These are phyloP conservation scores for Mayamaea pseudoterrestris DNA, from an alignment of 108 stramenopile species.

Conservation along the genomic window DNA sequence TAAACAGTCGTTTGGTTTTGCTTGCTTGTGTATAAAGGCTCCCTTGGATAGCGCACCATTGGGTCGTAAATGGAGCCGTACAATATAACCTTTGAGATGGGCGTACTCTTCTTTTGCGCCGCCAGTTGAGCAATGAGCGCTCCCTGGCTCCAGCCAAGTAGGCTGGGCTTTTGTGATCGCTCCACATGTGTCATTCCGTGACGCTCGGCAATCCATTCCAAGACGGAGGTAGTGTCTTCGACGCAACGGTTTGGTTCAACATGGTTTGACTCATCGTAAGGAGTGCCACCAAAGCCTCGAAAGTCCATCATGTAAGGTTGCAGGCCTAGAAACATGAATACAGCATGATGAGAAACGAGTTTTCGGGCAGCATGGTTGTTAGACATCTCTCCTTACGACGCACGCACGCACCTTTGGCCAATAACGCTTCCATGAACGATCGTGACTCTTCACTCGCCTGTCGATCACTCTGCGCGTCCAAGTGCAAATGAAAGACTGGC, in stretches of 20 bases:
- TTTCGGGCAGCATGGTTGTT: too few species aligned
- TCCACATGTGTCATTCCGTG: slow-evolving; percentile 11
- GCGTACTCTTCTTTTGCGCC: slow-evolving; percentile 38
- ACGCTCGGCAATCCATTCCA: slow-evolving; percentile 53
- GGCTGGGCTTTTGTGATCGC: slow-evolving; percentile 1
- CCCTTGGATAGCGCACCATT: slow-evolving; percentile 51
- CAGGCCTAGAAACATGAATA: too few species aligned
- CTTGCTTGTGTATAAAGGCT: slow-evolving; percentile 39
- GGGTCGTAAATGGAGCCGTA: slow-evolving; percentile 82
- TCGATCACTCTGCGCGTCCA: slow-evolving; percentile 16
- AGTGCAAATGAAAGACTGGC: slow-evolving; percentile 75
- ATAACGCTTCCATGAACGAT: slow-evolving; percentile 53
- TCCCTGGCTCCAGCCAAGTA: slow-evolving; percentile 82
- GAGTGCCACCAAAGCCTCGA: slow-evolving; percentile 83
- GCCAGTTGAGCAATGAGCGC: slow-evolving; percentile 74
- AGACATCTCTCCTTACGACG: too few species aligned
- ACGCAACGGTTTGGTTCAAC: slow-evolving; percentile 70
- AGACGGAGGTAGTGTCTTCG: slow-evolving; percentile 55
- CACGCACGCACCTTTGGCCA: too few species aligned
- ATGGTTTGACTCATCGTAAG: slow-evolving; percentile 34
- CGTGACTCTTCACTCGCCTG: slow-evolving; percentile 12
- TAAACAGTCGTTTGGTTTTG: slow-evolving; percentile 13
- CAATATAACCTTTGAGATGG: slow-evolving; percentile 41
- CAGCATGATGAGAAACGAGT: too few species aligned
- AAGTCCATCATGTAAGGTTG: slow-evolving; percentile 83